These are phyloP conservation scores for Hortaea werneckii DNA, from an alignment of 2,329 filamentous ascomycete species.

Conservation along the genomic window DNA sequence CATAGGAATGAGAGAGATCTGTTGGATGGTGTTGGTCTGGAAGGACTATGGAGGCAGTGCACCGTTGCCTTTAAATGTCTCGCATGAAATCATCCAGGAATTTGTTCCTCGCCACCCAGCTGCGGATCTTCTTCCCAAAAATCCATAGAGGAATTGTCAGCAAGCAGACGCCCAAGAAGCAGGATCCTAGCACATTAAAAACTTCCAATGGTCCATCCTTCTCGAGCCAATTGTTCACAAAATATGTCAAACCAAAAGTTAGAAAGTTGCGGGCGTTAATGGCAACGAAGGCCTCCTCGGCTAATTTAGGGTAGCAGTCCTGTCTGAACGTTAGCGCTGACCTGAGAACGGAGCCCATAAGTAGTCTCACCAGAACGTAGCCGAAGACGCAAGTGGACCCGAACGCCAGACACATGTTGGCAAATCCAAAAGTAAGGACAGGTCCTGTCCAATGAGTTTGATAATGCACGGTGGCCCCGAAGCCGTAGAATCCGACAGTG, in stretches of 20 bases:
- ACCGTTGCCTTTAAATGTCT: constrained; percentile 8
- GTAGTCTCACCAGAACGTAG: constrained; percentile 31
- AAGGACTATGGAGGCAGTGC: too few species aligned
- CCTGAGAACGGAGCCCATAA: not conserved
- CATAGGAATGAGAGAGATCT: too few species aligned
- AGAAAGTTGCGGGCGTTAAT: constrained; percentile 42
- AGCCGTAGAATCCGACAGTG: constrained; percentile 39
- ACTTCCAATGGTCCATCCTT: constrained; percentile 19
- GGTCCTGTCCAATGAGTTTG: constrained; percentile 41
- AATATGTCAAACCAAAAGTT: constrained; percentile 35
- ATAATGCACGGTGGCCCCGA: constrained; percentile 36
- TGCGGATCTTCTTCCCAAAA: constrained; percentile 38
- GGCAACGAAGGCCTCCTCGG: constrained; percentile 42
- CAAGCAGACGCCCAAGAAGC: constrained; percentile 35
- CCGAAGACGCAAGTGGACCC: constrained; percentile 40
- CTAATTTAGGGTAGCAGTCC: constrained; percentile 38
- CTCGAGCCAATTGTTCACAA: constrained; percentile 24
- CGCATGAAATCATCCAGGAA: constrained; percentile 23
- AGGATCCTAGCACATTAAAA: constrained; percentile 22
- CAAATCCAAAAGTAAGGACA: constrained; percentile 39
- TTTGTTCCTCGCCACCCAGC: constrained; percentile 34
- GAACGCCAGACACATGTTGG: constrained; percentile 40
- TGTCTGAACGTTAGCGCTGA: constrained; percentile 1
- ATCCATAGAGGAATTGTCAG: constrained; percentile 42
- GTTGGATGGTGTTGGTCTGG: too few species aligned